Evolutionary conservation across 2,329 filamentous ascomycete species (phyloP).

Genomic region (Elsinoe perseae): DNA sequence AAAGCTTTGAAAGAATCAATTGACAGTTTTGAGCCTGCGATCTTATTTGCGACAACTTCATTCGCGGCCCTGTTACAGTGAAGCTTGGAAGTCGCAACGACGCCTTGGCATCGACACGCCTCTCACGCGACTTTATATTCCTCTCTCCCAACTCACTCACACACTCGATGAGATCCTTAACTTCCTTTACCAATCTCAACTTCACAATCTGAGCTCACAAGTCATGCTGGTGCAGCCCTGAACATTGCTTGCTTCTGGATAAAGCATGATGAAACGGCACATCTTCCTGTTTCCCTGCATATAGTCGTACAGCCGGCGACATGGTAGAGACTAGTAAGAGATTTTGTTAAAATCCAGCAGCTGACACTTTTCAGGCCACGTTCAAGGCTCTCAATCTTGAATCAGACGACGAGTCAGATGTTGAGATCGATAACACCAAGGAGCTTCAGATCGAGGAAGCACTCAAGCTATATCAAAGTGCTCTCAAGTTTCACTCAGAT

Average conservation of each 20-base stretch:
- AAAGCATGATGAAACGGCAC: no score
- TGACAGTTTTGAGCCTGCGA: neutral
- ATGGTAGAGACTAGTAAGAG: neutral
- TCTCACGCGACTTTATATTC: slow-evolving; percentile 11
- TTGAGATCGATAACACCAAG: slow-evolving; percentile 89
- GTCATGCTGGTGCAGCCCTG: no score
- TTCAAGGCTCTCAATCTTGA: slow-evolving; percentile 92
- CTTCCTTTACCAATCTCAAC: no score
- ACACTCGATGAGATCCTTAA: no score
- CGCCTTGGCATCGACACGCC: slow-evolving; percentile 12
- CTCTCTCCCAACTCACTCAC: neutral
- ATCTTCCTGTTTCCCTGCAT: no score
- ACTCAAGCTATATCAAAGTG: slow-evolving; percentile 85
- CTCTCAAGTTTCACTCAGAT: slow-evolving; percentile 84
- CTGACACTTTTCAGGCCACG: slow-evolving; percentile 34
- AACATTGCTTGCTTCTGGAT: no score
- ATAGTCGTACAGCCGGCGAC: neutral
- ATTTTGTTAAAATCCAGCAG: neutral
- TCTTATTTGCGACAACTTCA: slow-evolving; percentile 8
- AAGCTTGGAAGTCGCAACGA: slow-evolving; percentile 4
- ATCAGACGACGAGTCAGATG: slow-evolving; percentile 79
- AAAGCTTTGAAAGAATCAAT: neutral
- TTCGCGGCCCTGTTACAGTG: neutral
- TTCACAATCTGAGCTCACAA: no score
- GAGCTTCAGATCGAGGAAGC: slow-evolving; percentile 97